Conservation (phyloP, 2,329 filamentous ascomycete genomes). For the Phyllosticta citribraziliensis region DNA sequence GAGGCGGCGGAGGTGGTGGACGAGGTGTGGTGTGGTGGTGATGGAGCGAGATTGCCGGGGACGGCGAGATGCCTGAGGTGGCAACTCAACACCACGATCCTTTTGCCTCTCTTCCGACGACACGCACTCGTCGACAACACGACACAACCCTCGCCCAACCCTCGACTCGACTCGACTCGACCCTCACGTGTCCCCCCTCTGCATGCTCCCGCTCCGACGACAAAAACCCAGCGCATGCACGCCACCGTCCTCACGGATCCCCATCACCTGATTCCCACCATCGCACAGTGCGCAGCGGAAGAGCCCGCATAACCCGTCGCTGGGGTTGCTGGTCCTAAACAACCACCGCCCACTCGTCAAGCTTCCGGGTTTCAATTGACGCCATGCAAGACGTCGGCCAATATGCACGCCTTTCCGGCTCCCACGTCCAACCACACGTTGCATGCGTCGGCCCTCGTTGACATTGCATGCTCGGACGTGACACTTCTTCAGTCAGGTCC, state of each 20-base stretch:
- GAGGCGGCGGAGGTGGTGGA: background rate
- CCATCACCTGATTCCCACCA: constrained; percentile 7
- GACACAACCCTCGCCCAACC: background rate
- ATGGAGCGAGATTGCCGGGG: background rate
- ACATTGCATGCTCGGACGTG: background rate
- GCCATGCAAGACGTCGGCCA: background rate
- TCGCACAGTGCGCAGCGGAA: constrained; percentile 7
- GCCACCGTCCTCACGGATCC: constrained; percentile 8
- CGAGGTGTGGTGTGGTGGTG: background rate
- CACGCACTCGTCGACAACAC: background rate
- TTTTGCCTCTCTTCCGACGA: background rate
- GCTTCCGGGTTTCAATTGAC: background rate
- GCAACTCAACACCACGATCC: background rate
- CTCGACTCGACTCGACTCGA: background rate
- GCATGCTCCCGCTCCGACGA: constrained; percentile 9
- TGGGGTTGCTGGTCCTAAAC: constrained; percentile 2
- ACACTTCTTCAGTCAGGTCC: constrained; percentile 2
- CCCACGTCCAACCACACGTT: background rate
- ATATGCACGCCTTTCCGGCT: background rate
- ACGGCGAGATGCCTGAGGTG: background rate
- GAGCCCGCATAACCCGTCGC: constrained; percentile 8
- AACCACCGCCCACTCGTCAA: background rate
- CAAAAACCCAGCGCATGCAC: constrained; percentile 3
- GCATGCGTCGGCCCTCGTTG: background rate
- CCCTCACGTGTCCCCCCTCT: background rate